Base-by-base conservation (phyloP, 2,329 filamentous ascomycete genomes). In the Trichoderma asperellum region DNA sequence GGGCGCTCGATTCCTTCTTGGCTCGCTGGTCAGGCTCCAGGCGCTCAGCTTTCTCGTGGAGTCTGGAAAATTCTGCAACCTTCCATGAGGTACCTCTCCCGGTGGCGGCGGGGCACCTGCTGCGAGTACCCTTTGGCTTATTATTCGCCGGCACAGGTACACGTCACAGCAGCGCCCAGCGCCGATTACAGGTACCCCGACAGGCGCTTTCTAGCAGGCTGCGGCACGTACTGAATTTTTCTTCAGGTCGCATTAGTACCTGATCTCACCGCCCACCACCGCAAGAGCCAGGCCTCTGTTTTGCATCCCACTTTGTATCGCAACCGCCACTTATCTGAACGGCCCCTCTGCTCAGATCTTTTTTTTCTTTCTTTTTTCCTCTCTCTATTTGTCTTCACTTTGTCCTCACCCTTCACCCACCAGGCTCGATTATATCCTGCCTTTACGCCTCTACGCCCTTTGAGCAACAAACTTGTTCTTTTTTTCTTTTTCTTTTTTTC, bases 41-140 rank as follows among this genome's bases (percentile, higher is more conserved):
- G 37, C 35, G 52, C 52, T 47, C 27, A 61, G 37, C 24, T 61
- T 61, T 63, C 52, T 68, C 63, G 71, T 60, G 61, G 47, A 37
- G 58, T 75, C 73, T 74, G 69, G 74, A 75, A 75, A 74, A 73
- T 75, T 76, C 74, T 75, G 63, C 69, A 68, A 52, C 68, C 63
- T 76, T 76, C 74, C 68, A 75, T 60, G 61, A 18, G 66, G 63
- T 69, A 70, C 73, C 63, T 72, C 53, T 21, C 24, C n/a, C 2
- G 12, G 18, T 12, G 14, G 69, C 71, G 72, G 71, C 71, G 71
- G 74, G 73, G 72, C 69, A 57, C 12, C 43, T 53, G n/a, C 8
- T 6, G 8, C 29, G 60, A 29, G 71, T 73, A 72, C 56, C 1
- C 18, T 53, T 70, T 57, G 21, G 70, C 66, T 10, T 18, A 35